A percentile compares a stretch with the other conserved stretches of the same genome.
Conservation (phyloP, 2,329 filamentous ascomycete genomes). For the Harringtonia lauricola region DNA sequence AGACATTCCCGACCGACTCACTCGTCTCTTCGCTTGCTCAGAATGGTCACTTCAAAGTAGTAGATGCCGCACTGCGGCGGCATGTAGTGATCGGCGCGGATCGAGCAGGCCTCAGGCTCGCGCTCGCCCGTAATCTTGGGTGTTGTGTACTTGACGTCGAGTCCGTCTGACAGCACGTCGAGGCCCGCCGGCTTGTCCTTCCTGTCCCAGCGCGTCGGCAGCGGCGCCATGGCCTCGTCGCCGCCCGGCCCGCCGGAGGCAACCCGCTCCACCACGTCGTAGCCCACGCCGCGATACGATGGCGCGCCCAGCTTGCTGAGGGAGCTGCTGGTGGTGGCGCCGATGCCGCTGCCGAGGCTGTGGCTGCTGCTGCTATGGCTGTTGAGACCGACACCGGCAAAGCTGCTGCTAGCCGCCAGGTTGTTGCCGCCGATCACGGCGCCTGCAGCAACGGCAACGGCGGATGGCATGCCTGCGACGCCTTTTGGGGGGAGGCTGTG, state of each 20-base stretch:
- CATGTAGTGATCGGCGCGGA: conserved; percentile 78
- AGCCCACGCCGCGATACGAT: conserved; percentile 65
- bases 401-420: not conserved
- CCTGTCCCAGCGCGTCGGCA: conserved; percentile 77
- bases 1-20: too few species aligned
- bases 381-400: conserved; percentile 12
- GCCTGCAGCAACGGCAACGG: conserved; percentile 9
- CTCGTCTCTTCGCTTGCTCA: conserved; percentile 42
- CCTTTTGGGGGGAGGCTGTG: not conserved
- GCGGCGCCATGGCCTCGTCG: conserved; percentile 46
- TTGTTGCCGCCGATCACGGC: not conserved
- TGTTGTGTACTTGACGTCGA: conserved; percentile 54
- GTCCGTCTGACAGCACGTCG: conserved; percentile 63
- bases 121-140: conserved; percentile 35
- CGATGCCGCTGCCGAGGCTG: not conserved
- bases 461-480: conserved; percentile 23
- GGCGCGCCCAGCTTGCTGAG: conserved; percentile 41
- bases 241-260: conserved; percentile 31
- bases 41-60: conserved; percentile 67
- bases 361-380: conserved; percentile 39
- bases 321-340: not conserved
- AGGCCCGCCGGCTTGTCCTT: conserved; percentile 63
- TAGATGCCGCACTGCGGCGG: conserved; percentile 86
- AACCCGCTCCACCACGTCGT: conserved; percentile 69
- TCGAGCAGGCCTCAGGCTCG: conserved; percentile 67